A percentile compares a stretch with the other conserved stretches of the same genome.
Evolutionary conservation across 2,329 filamentous ascomycete species (phyloP).

Genomic region (Xylaria sp.): DNA sequence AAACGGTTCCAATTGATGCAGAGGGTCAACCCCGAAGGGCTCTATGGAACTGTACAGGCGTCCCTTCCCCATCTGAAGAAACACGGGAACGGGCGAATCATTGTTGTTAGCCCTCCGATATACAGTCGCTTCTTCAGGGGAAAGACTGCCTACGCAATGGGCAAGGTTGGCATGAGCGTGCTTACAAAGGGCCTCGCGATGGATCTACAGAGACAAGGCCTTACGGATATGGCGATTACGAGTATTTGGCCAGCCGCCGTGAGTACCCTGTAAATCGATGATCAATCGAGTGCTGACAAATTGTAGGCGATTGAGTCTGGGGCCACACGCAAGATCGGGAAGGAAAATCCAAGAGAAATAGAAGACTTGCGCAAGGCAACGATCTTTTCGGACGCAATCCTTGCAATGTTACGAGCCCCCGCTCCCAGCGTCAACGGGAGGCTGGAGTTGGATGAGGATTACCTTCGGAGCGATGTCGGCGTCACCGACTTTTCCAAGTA

Average conservation of each 20-base stretch:
- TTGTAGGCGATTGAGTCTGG: slow-evolving; percentile 71
- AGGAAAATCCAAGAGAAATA: slow-evolving; percentile 54
- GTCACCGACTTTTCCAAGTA: slow-evolving; percentile 80
- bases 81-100: slow-evolving; percentile 70
- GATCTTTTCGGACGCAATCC: slow-evolving; percentile 83
- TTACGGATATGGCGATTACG: slow-evolving; percentile 77
- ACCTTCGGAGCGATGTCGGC: slow-evolving; percentile 71
- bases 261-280: slow-evolving; percentile 48
- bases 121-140: slow-evolving; percentile 87
- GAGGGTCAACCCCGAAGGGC: slow-evolving; percentile 76
- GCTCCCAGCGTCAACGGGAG: slow-evolving; percentile 74
- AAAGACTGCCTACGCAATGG: slow-evolving; percentile 84
- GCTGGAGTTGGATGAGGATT: slow-evolving; percentile 83
- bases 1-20: slow-evolving; percentile 85
- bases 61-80: slow-evolving; percentile 72
- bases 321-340: slow-evolving; percentile 35
- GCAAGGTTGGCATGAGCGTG: slow-evolving; percentile 85
- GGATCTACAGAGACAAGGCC: slow-evolving; percentile 77
- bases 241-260: slow-evolving; percentile 85
- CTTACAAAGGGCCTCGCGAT: slow-evolving; percentile 84
- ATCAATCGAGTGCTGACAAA: slow-evolving; percentile 3
- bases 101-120: slow-evolving; percentile 86
- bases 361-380: slow-evolving; percentile 74
- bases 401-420: slow-evolving; percentile 75
- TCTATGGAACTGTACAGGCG: slow-evolving; percentile 79